A percentile compares a stretch with the other conserved stretches of the same genome.
Evolutionary conservation across 164 flowering plant genomes (phyloP).

Genomic region (Saururus chinensis): DNA sequence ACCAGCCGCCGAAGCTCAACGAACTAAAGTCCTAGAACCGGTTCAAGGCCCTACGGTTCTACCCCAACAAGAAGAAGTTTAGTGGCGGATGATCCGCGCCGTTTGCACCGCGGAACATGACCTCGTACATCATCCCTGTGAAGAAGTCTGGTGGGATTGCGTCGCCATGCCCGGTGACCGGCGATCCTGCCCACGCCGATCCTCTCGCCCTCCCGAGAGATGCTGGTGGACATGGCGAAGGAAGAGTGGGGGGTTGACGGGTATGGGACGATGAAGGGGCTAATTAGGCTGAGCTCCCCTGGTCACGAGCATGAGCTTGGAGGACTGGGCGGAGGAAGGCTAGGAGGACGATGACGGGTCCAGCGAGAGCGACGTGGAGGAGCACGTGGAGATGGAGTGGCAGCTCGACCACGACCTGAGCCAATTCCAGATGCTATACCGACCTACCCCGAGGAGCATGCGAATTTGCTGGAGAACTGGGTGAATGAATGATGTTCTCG

Average conservation of each 20-base stretch:
- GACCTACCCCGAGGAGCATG: slow-evolving; percentile 32
- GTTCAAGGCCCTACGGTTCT: slow-evolving; percentile 53
- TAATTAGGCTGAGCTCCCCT: slow-evolving; percentile 72
- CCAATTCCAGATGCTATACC: slow-evolving; percentile 90
- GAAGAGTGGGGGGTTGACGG: slow-evolving; percentile 98
- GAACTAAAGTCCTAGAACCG: slow-evolving; percentile 70
- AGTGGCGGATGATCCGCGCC: slow-evolving; percentile 46
- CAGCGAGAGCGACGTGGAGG: slow-evolving; percentile 92
- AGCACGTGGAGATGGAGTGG: slow-evolving; percentile 89
- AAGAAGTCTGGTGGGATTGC: slow-evolving; percentile 82
- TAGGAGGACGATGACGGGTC: slow-evolving; percentile 59
- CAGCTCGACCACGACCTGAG: slow-evolving; percentile 90
- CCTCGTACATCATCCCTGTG: slow-evolving; percentile 66
- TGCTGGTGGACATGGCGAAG: slow-evolving; percentile 79
- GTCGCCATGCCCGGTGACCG: slow-evolving; percentile 77
- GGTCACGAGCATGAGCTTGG: slow-evolving; percentile 33
- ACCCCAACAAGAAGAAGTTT: slow-evolving; percentile 53
- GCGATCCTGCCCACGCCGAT: slow-evolving; percentile 80
- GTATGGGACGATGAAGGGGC: slow-evolving; percentile 95
- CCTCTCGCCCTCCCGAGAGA: slow-evolving; percentile 78
- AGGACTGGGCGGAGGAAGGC: neutral
- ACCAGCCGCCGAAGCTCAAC: slow-evolving; percentile 55
- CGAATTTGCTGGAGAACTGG: slow-evolving; percentile 58
- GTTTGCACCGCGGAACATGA: slow-evolving; percentile 77
- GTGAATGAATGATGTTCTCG: too few species aligned